Evolutionary conservation across 2,329 filamentous ascomycete species (phyloP), one percentile per base, ranked within the genome.

Genomic region (Trichoderma atroviride): DNA sequence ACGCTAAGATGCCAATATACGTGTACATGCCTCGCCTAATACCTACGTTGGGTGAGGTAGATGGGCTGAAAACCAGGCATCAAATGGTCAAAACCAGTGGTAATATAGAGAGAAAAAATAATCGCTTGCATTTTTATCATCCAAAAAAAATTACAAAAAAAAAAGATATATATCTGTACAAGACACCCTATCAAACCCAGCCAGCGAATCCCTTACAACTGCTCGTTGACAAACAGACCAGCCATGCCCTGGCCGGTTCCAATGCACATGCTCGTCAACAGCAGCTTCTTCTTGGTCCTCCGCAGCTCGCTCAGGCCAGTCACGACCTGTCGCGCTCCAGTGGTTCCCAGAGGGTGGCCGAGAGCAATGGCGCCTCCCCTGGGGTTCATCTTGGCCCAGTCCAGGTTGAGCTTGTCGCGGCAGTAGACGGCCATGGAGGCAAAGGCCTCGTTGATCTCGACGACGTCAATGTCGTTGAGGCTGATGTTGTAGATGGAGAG

Each of bases 371-470:
- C 92, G 72, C 92, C 92, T 74, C 92, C 92, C 70, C 91, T 86
- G 31, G 90, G 87, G 83, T 96, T 96, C 86, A 96, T 87, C 88
- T 94, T 95, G 75, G 86, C 80, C 80, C 86, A 87, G 77, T 92
- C 89, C 62, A 95, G 83, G 73, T 88, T 88, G 62, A 96, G 85
- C 73, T 84, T 88, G 76, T 93, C 86, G 68, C 92, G 83, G 82
- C 94, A 97, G 87, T 97, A 98, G 35, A 97, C 94, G 1, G 93
- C 94, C 96, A 98, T 98, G 64, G 92, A 96, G 27, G 94, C 95
- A 77, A 99, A 99, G 1, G 96, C 96, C 86, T 99, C 96, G 84
- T 99, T 99, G 78, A 99, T 83, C 86, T 98, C 96, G 74, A 95
- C 86, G 43, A 98, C 87, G 77, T 99, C 96, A 71, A 96, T 88